Evolutionary conservation across 208 protist species (phyloP), one percentile per base, ranked within the genome.

Genomic region (Acanthamoeba sp.): DNA sequence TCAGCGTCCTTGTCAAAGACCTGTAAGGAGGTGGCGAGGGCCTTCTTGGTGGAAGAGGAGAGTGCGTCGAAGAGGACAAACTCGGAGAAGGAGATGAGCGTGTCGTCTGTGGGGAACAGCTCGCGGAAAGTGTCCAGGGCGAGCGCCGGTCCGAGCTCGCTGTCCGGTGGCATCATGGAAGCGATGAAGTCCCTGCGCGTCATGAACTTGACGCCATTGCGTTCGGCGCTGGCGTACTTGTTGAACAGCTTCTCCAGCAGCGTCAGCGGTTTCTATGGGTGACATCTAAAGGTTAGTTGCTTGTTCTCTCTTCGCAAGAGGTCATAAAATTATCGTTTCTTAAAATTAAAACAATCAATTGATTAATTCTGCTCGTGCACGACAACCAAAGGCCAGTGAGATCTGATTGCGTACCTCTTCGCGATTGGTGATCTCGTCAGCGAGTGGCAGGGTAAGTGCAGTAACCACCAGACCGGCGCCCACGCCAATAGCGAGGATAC

Each of bases 181-280:
- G 29, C 38, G 36, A 93, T 82, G 64, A 96, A 96, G 88, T 96
- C 95, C 52, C 84, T 55, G 32, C 73, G 71, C 36, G 95, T 96
- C 95, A 96, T 96, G 50, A 94, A 92, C 93, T 59, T 95, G 38
- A 94, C 50, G 22, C 95, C 95, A 34, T 94, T 78, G 34, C 92
- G 48, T 9, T 62, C 78, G 22, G 34, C 73, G 38, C 36, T 57
- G 40, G 90, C 90, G 42, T 82, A 93, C 90, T 93, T 69, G 84
- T 12, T 34, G 38, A 91, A 91, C 34, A 91, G 34, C 45, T 87
- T 87, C 78, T 87, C 42, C 78, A 87, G 45, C 78, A 87, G 45
- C 22, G 45, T 40, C 42, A 59, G 78, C 45, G 78, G 78, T 87
- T 87, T 87, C 78, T 87, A 38, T 27, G 16, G 29, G 29, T 55